Base-by-base conservation (phyloP, 2,329 filamentous ascomycete genomes). In the Cephalotrichum gorgonifer region DNA sequence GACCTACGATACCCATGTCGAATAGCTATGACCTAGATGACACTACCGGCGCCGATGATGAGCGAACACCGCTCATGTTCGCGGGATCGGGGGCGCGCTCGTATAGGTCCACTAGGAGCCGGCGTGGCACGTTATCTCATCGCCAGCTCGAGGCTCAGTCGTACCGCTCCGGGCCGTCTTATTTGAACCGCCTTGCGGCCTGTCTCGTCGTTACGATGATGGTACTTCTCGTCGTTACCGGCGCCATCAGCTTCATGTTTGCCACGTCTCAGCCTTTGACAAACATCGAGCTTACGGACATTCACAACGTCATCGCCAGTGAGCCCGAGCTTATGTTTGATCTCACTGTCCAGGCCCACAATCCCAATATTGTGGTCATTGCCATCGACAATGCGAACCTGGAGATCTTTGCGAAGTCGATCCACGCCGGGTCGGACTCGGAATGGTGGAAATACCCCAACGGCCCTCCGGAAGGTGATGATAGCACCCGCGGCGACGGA, bases 251-350 rank as follows among this genome's bases (percentile, higher is more conserved):
- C 22, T 93, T 97, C 64, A 82, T 96, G 66, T 85, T 96, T 65
- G 87, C 89, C 43, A 91, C 90, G 20, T 95, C 90, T 27, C 89
- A 95, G 60, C 87, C 90, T 6, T 76, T 98, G 44, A 78, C 80
- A 25, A 81, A 86, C 54, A 86, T 97, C 51, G 74, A 85, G 54
- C 79, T 97, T 42, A 72, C 85, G 49, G 83, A 84, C 54, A 88
- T 98, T 55, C 81, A 85, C 57, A 94, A 95, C 56, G 88, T 98
- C 23, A 77, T 97, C 44, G 90, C 90, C 2, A 95, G 88, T 57
- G 88, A 95, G 64, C 88, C 95, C 63, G 90, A 97, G 62, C 76
- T 98, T 39, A 95, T 98, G 80, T 78, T 97, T 58, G 91, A 98
- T 64, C 70, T 98, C 44, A 81, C 87, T 20, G 88, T 98, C 52